Conservation (phyloP, 768 basidiomycete species). For the Rhodocollybia butyracea region DNA sequence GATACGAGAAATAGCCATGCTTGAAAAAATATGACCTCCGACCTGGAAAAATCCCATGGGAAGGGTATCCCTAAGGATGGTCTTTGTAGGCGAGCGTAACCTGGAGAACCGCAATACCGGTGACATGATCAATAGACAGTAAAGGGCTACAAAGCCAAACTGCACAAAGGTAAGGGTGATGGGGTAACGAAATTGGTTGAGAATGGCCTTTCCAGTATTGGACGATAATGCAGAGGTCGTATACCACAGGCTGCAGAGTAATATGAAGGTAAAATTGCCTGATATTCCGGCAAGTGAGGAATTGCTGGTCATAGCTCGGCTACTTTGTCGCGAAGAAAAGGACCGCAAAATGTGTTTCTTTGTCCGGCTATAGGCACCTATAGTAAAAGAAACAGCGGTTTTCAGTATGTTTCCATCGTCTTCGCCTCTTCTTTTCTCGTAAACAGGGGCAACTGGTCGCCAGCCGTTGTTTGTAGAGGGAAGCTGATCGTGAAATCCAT, state of each 20-base stretch:
- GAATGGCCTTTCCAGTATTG: slow-evolving; percentile 94
- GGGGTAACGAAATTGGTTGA: slow-evolving; percentile 90
- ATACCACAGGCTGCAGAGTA: slow-evolving; percentile 92
- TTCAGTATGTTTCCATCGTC: slow-evolving; percentile 6
- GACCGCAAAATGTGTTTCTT: slow-evolving; percentile 12
- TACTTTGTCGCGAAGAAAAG: slow-evolving; percentile 9
- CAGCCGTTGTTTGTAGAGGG: slow-evolving; percentile 21
- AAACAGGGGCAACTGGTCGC: slow-evolving; percentile 15
- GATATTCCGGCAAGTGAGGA: slow-evolving; percentile 23
- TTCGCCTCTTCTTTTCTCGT: slow-evolving; percentile 7
- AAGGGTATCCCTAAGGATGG: slow-evolving; percentile 74
- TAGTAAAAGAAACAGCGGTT: background rate
- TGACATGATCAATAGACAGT: slow-evolving; percentile 82
- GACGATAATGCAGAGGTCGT: slow-evolving; percentile 88
- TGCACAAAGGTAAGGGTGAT: slow-evolving; percentile 97
- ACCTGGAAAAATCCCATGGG: slow-evolving; percentile 99
- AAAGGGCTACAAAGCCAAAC: slow-evolving; percentile 89
- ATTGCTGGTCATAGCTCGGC: slow-evolving; percentile 13
- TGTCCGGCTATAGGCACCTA: background rate
- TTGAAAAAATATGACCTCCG: slow-evolving; percentile 95
- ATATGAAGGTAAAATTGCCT: slow-evolving; percentile 54
- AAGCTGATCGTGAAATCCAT: slow-evolving; percentile 20
- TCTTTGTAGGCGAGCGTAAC: slow-evolving; percentile 66
- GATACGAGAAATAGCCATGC: slow-evolving; percentile 94
- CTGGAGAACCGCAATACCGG: slow-evolving; percentile 65